Percentiles rank a stretch among this genome's conserved stretches.
phyloP scores from a whole-genome alignment of 163 green algal genomes.

The Prototheca stagnorum region DNA sequence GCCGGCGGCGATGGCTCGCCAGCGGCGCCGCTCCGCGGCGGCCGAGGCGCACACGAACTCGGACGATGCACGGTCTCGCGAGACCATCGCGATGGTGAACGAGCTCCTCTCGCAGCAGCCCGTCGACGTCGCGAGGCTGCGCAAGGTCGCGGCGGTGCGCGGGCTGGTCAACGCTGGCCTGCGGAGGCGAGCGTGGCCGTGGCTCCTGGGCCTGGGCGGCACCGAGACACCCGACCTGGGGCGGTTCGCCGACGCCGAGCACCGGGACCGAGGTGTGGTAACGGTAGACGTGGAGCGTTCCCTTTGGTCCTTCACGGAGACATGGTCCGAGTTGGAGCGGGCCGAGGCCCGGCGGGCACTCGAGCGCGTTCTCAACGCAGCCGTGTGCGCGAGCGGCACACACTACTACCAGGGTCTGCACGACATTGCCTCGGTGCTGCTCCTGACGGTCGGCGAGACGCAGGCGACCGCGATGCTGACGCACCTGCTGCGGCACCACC shows the following conservation, averaged over 20 bases:
- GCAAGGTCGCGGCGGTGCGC: constrained; percentile 46
- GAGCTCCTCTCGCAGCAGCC: constrained; percentile 13
- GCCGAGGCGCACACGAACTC: too few species aligned
- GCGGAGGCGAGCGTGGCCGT: constrained; percentile 64
- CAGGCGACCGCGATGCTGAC: constrained; percentile 42
- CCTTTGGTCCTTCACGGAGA: constrained; percentile 51
- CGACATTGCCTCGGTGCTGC: constrained; percentile 73
- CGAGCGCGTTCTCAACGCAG: too few species aligned
- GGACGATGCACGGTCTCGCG: too few species aligned
- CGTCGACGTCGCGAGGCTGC: constrained; percentile 38
- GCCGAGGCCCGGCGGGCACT: too few species aligned
- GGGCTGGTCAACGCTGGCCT: too few species aligned
- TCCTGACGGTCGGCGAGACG: constrained; percentile 45
- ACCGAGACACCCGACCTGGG: not conserved
- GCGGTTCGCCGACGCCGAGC: constrained; percentile 1
- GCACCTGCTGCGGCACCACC: constrained; percentile 34
- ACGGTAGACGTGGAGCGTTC: constrained; percentile 57
- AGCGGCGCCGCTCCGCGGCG: too few species aligned
- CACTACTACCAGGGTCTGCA: constrained; percentile 85
- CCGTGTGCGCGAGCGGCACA: too few species aligned
- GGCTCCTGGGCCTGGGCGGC: constrained; percentile 35
- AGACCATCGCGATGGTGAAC: too few species aligned
- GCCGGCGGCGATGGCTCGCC: too few species aligned
- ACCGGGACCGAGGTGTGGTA: constrained; percentile 43
- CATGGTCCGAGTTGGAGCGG: constrained; percentile 3